Base-by-base conservation (phyloP, 108 stramenopile species). In the Poteriospumella lacustris region DNA sequence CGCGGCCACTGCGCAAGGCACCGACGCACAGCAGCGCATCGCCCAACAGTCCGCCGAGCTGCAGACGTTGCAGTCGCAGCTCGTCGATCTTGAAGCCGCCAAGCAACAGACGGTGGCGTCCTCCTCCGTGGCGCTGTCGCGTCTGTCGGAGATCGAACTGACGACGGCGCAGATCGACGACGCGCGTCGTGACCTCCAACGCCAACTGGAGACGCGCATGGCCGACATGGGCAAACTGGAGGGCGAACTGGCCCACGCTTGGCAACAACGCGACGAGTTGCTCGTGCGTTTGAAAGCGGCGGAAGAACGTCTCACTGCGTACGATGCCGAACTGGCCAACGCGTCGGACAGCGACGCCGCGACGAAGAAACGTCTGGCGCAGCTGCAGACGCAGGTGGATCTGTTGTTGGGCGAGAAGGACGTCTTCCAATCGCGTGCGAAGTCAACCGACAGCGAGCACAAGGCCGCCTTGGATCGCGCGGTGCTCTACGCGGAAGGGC, bases 351-450 rank as follows among this genome's bases (percentile, higher is more conserved):
- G 3, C 36, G 60, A 64, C 5, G 31, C 9, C 31, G 15, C 60
- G 15, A 31, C 24, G 15, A 64, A 64, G 29, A 73, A 73, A 42
- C 43, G 70, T 19, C 19, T 5, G 26, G 5, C n/a, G 9, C 70
- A 73, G 28, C 70, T 73, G 36, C 43, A 52, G 70, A 73, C 70
- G 9, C 12, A 42, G 70, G 33, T 34, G 38, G 70, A 73, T 38
- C 42, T 73, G 43, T 38, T 73, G 41, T 5, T 5, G 12, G 41
- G 70, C 5, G 70, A 73, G 47, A 73, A 73, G 70, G 70, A 73
- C 19, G 5, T 9, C 5, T 38, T n/a, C n/a, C n/a, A n/a, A n/a
- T n/a, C n/a, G n/a, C n/a, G n/a, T n/a, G n/a, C n/a, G n/a, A n/a
- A n/a, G n/a, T n/a, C n/a, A n/a, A n/a, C n/a, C n/a, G n/a, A n/a